These are phyloP conservation scores for Mortierella sp. DNA, from an alignment of 371 early-diverging fungal genomes.

Conservation along the genomic window DNA sequence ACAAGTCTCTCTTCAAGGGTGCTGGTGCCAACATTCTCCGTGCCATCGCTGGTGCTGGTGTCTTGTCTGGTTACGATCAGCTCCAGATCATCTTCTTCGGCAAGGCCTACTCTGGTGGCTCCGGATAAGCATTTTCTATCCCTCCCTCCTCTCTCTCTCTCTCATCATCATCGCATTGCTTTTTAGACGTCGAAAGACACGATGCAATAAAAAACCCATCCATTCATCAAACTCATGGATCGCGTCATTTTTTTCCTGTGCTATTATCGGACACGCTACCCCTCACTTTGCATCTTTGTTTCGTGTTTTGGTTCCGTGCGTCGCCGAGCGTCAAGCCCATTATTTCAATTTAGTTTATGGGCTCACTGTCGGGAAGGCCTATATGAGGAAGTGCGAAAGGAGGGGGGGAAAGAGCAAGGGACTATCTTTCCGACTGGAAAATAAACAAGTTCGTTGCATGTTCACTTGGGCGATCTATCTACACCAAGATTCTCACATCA, in stretches of 20 bases:
- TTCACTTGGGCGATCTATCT: no score
- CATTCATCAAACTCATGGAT: neutral
- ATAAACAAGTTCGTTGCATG: no score
- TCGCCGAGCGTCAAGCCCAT: constrained; percentile 2
- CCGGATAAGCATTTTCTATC: constrained; percentile 58
- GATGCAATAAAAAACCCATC: constrained; percentile 15
- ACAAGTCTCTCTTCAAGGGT: constrained; percentile 84
- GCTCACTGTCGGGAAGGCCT: constrained; percentile 15
- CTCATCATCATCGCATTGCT: no score
- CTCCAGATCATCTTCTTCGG: constrained; percentile 67
- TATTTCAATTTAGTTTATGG: constrained; percentile 1
- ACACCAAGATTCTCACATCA: no score
- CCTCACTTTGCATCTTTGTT: constrained; percentile 1
- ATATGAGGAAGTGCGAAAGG: constrained; percentile 5
- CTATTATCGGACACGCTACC: neutral
- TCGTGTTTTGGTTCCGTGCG: constrained; percentile 45
- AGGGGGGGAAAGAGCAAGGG: neutral
- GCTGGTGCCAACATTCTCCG: constrained; percentile 85
- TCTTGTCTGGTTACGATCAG: constrained; percentile 73
- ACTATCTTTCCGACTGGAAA: no score
- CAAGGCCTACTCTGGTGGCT: constrained; percentile 59
- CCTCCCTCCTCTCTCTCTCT: no score
- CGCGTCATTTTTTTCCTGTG: neutral
- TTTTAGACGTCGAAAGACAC: constrained; percentile 22
- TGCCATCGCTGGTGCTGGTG: constrained; percentile 85